Evolutionary conservation across 2,329 filamentous ascomycete species (phyloP), one percentile per base, ranked within the genome.

Genomic region (Microcera coccophila): DNA sequence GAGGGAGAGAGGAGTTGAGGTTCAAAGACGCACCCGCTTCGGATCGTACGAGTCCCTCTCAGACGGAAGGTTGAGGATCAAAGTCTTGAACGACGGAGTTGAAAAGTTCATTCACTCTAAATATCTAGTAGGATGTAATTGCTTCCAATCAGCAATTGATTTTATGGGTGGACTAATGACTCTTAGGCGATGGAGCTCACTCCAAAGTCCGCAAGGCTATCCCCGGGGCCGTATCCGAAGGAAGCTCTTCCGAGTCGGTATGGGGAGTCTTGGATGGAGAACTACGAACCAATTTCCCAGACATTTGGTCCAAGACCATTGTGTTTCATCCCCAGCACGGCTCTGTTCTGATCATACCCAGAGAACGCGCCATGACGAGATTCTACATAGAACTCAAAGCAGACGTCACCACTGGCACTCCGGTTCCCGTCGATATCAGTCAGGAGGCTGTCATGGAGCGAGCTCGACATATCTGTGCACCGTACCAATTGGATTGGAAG

Each of bases 191-290:
- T 54, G 84, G 84, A 5, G 83, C 84, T 0, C 79, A 85, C 49
- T 86, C 82, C 2, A 77, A 76, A 48, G 84, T 87, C 14, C 75
- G 84, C 20, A 79, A 76, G 51, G 74, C 73, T 54, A 84, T 87
- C 35, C 74, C 65, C 53, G 68, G 67, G 56, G 73, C 61, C 29
- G 70, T 79, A 47, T 72, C 78, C 2, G 72, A 81, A 16, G 71
- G 71, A 36, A 61, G 70, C 50, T 76, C 81, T 8, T 70, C 73
- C 46, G 62, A 70, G n/a, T 69, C 72, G 10, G 68, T 77, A 17
- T 87, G 84, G 84, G 84, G 82, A 35, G 83, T 87, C 2, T 65
- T 87, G 3, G 84, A 87, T 59, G 83, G 83, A 50, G 78, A 80
- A 58, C 66, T 87, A 7, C 77, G 82, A 29, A 87, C 83, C 2